phyloP scores from a whole-genome alignment of 768 basidiomycete genomes.

The Suillus sp. region DNA sequence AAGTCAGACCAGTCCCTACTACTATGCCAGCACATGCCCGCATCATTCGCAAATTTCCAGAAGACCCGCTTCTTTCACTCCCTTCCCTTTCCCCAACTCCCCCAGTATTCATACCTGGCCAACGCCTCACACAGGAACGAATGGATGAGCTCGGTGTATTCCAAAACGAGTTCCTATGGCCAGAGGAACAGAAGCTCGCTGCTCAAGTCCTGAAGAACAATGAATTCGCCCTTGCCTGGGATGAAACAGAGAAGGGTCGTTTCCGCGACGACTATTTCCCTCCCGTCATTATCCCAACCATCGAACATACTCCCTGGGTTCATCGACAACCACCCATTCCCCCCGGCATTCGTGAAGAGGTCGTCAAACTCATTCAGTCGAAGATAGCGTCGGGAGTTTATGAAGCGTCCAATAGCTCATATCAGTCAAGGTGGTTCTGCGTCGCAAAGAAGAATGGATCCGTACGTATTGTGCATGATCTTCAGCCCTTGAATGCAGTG shows the following conservation, averaged over 20 bases:
- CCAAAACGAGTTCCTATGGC: conserved; percentile 8
- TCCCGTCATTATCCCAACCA: conserved; percentile 33
- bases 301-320: conserved; percentile 37
- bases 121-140: background rate
- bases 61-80: conserved; percentile 19
- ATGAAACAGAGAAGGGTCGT: conserved; percentile 34
- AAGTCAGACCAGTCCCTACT: background rate
- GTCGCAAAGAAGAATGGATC: no score
- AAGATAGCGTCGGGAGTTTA: no score
- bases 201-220: conserved; percentile 32
- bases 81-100: conserved; percentile 26
- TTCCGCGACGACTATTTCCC: conserved; percentile 38
- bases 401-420: no score
- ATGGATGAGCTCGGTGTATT: background rate
- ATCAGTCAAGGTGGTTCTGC: no score
- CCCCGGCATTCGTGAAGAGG: no score
- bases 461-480: no score
- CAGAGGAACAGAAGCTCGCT: conserved; percentile 10
- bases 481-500: no score
- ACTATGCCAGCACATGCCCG: conserved; percentile 35
- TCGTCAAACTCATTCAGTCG: no score
- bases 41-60: conserved; percentile 33
- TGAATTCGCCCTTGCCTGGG: conserved; percentile 41
- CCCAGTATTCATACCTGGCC: conserved; percentile 10
- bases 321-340: no score